Conservation (phyloP, 306 rosid species). For the Astragalus glycyphyllos region DNA sequence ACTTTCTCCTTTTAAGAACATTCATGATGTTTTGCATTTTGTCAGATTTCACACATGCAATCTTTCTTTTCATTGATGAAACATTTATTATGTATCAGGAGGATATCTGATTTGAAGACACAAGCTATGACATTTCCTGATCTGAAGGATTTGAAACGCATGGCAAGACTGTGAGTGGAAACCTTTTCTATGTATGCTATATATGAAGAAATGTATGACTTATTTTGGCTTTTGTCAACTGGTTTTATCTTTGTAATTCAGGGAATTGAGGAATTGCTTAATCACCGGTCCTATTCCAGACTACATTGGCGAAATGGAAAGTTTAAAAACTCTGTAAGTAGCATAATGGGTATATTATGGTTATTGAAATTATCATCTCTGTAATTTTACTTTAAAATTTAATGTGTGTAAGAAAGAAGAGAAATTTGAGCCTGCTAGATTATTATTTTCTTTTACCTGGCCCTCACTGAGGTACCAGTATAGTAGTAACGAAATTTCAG, state of each 20-base stretch:
- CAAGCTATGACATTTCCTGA: conserved; percentile 60
- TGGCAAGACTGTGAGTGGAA: conserved; percentile 57
- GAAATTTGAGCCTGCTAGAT: background rate
- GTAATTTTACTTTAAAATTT: too few species aligned
- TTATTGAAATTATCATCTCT: background rate
- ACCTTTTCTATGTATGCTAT: background rate
- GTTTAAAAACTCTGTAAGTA: conserved; percentile 59
- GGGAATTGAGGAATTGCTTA: conserved; percentile 83
- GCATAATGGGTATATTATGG: conserved; percentile 8
- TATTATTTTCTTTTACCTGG: background rate
- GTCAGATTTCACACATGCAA: conserved; percentile 2
- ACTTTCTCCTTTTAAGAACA: conserved; percentile 15
- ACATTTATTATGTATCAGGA: conserved; percentile 56
- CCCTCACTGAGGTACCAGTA: background rate
- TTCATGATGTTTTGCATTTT: conserved; percentile 20
- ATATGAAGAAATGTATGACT: background rate
- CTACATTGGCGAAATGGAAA: conserved; percentile 41
- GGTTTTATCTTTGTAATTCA: conserved; percentile 46
- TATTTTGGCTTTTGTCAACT: conserved; percentile 1
- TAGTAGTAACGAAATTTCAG: background rate
- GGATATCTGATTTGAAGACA: conserved; percentile 76
- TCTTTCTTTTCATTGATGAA: conserved; percentile 39
- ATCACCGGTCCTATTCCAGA: conserved; percentile 55
- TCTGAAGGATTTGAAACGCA: conserved; percentile 46
- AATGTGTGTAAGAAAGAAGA: background rate